Evolutionary conservation across 257 asterid species (phyloP).

Genomic region (Solanum chmielewskii): DNA sequence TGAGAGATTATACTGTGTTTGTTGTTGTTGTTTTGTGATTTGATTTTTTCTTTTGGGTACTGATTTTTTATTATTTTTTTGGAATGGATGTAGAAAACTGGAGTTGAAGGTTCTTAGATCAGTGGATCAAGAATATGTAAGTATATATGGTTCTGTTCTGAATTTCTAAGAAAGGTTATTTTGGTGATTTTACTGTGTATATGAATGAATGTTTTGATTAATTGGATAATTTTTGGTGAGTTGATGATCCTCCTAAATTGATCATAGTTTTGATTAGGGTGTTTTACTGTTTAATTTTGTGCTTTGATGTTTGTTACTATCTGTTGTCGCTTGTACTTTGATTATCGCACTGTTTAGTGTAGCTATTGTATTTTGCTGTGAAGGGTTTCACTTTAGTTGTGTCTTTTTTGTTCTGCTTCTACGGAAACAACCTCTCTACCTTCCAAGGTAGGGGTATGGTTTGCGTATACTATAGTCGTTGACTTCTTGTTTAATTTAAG

Average conservation of each 20-base stretch:
- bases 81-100: constrained; percentile 11
- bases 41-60: neutral
- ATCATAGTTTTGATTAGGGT: neutral
- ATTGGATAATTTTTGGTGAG: neutral
- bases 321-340: neutral
- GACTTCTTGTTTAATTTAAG: neutral
- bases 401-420: neutral
- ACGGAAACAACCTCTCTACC: neutral
- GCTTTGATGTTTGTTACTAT: neutral
- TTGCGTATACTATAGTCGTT: neutral
- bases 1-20: neutral
- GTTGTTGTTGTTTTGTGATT: neutral
- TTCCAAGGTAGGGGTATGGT: neutral
- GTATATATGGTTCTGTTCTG: constrained; percentile 1
- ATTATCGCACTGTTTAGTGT: neutral
- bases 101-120: constrained; percentile 10
- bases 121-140: constrained; percentile 28
- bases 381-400: neutral
- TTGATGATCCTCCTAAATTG: neutral
- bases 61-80: neutral
- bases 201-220: neutral
- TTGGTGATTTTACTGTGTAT: neutral
- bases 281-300: neutral
- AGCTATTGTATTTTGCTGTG: neutral
- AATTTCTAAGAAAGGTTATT: neutral